Evolutionary conservation across 495 filamentous ascomycete species (phyloP).

Genomic region (Annulohypoxylon nitens): DNA sequence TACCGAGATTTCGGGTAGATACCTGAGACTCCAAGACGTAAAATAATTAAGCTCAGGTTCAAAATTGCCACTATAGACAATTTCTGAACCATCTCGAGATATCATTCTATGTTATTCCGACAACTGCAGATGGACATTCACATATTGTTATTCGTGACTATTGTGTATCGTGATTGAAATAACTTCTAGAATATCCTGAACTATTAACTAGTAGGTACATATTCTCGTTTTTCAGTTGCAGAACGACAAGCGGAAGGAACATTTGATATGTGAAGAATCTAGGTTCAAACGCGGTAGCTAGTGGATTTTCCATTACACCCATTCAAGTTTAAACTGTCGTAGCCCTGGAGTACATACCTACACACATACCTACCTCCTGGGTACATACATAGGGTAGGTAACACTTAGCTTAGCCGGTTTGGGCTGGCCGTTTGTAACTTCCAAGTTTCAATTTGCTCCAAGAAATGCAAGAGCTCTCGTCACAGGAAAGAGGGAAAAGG

Average conservation of each 20-base stretch:
- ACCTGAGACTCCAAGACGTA: constrained; percentile 20
- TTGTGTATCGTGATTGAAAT: not conserved
- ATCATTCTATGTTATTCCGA: not conserved
- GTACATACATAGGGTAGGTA: not conserved
- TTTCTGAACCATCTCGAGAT: not conserved
- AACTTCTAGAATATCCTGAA: constrained; percentile 32
- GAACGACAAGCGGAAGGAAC: not conserved
- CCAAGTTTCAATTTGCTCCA: constrained; percentile 28
- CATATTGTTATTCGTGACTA: not conserved
- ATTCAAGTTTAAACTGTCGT: constrained; percentile 12
- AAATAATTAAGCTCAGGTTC: not conserved
- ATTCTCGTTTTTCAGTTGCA: constrained; percentile 16
- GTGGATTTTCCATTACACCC: constrained; percentile 14
- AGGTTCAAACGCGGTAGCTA: constrained; percentile 19
- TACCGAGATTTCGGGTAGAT: constrained; percentile 41
- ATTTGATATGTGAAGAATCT: constrained; percentile 19
- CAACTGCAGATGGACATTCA: not conserved
- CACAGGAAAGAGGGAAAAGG: constrained; percentile 16
- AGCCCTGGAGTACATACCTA: not conserved
- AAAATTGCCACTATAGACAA: constrained; percentile 35
- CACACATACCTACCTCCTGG: not conserved
- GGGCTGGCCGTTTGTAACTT: constrained; percentile 13
- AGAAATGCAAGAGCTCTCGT: constrained; percentile 6
- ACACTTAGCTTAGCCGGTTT: constrained; percentile 1
- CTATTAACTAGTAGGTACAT: not conserved